Evolutionary conservation across 805 yeast species (phyloP).

Genomic region (Candida khao-thaluensis): DNA sequence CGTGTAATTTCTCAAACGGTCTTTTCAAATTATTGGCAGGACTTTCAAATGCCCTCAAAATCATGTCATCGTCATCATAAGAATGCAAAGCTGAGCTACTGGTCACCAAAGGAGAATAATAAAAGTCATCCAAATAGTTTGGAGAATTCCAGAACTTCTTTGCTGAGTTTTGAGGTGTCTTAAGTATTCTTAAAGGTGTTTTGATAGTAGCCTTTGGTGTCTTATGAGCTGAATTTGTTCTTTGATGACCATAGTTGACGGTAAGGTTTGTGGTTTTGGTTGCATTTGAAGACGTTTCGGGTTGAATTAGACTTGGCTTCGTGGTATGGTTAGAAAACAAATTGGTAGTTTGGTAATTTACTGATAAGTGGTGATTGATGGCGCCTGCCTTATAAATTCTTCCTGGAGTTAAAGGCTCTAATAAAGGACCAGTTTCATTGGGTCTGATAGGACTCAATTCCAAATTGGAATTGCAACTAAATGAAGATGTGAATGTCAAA

Average conservation of each 20-base stretch:
- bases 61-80: constrained; percentile 48
- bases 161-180: constrained; percentile 44
- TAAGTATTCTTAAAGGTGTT: constrained; percentile 36
- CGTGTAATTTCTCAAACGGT: constrained; percentile 10
- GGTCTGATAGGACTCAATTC: constrained; percentile 61
- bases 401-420: constrained; percentile 64
- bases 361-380: constrained; percentile 15
- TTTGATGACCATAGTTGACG: constrained; percentile 9
- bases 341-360: constrained; percentile 12
- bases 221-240: constrained; percentile 16
- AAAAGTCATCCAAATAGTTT: constrained; percentile 64
- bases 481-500: constrained; percentile 59
- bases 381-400: constrained; percentile 17
- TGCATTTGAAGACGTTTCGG: background rate
- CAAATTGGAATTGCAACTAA: constrained; percentile 62
- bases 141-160: constrained; percentile 66
- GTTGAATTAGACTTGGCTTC: constrained; percentile 1
- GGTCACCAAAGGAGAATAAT: constrained; percentile 43
- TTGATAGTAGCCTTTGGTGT: constrained; percentile 35
- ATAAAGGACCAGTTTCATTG: constrained; percentile 61
- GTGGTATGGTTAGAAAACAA: constrained; percentile 1
- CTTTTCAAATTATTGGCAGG: constrained; percentile 15
- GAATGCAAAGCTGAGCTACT: constrained; percentile 27
- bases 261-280: constrained; percentile 7
- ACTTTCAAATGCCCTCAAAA: constrained; percentile 38